Evolutionary conservation across 192 early-diverging fungal species (phyloP), one percentile per base, ranked within the genome.

Genomic region (Kappamyces sp.): DNA sequence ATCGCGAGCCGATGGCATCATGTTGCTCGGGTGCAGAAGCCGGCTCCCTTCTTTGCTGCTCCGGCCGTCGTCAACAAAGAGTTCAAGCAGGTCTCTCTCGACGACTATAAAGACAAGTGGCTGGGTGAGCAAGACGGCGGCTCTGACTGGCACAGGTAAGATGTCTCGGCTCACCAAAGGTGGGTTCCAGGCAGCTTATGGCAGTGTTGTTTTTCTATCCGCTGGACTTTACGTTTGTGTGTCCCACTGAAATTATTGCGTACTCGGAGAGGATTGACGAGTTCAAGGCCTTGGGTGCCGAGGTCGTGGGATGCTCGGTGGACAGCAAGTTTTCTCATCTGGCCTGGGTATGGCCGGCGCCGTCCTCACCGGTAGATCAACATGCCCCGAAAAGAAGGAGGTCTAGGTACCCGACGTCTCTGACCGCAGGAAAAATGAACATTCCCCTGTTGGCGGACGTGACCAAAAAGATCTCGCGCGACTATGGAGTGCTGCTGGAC

Each of bases 201-300:
- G 66, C 71, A 33, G 73, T 78, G 3, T 51, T 78, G 32, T 78
- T 78, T 67, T 78, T 78, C 66, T 78, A 78, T 57, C 66, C 67
- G 15, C 69, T 64, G 33, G 62, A 66, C 42, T 61, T 65, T 51
- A 75, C 77, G 1, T 79, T 79, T 61, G 73, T 73, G 57, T 84
- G 83, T 57, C 80, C 81, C 14, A 84, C 80, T 8, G 82, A 76
- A 41, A 58, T 78, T 22, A 71, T 80, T 48, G 73, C 64, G 11
- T 83, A 69, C 61, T 68, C 66, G 51, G 85, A 86, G 45, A 69
- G 78, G 38, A 47, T 66, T 45, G 70, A 64, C 9, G 80, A 87
- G 50, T 86, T 86, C 59, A 65, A 66, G 30, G 50, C 52, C 35
- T 59, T 81, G 35, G 64, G 63, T 65, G 68, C 70, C 45, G 67